Conservation (phyloP, 1,284 basidiomycete genomes). For the Austroboletus novae-zelandiae region DNA sequence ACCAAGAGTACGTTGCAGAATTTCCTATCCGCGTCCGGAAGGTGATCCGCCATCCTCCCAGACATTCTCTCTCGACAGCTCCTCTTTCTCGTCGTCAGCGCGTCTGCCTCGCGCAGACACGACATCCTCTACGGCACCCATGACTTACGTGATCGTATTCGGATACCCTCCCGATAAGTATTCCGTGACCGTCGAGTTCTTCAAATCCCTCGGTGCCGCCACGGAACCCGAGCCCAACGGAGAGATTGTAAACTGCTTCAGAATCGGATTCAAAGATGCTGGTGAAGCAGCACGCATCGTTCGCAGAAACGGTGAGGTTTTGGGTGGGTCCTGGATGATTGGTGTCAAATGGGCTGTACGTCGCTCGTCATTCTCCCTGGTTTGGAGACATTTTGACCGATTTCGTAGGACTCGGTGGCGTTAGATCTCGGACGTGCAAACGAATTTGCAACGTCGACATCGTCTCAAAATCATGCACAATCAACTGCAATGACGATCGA, state of each 20-base stretch:
- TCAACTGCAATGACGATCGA: conserved; percentile 47
- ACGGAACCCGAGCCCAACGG: conserved; percentile 61
- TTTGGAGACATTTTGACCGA: conserved; percentile 6
- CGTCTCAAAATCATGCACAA: conserved; percentile 23
- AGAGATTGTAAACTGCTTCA: conserved; percentile 69
- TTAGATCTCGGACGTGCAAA: conserved; percentile 47
- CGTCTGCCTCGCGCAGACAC: conserved; percentile 33
- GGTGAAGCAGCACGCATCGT: conserved; percentile 73
- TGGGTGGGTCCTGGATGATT: conserved; percentile 75
- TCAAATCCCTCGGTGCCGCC: conserved; percentile 62
- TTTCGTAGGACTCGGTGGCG: conserved; percentile 50
- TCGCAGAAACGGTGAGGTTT: conserved; percentile 73
- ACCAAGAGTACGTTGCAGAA: conserved; percentile 33
- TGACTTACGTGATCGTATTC: conserved; percentile 65
- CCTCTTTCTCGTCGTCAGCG: conserved; percentile 24
- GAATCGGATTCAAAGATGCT: conserved; percentile 65
- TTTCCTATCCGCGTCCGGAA: background rate
- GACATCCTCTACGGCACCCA: conserved; percentile 29
- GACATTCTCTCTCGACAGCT: conserved; percentile 24
- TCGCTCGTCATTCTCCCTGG: conserved; percentile 11
- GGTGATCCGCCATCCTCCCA: conserved; percentile 4
- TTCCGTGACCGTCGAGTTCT: conserved; percentile 65
- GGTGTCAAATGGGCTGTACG: conserved; percentile 78
- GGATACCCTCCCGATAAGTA: conserved; percentile 76
- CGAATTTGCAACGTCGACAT: conserved; percentile 27